Evolutionary conservation across 2,329 filamentous ascomycete species (phyloP).

Genomic region (Tolypocladium capitatum): DNA sequence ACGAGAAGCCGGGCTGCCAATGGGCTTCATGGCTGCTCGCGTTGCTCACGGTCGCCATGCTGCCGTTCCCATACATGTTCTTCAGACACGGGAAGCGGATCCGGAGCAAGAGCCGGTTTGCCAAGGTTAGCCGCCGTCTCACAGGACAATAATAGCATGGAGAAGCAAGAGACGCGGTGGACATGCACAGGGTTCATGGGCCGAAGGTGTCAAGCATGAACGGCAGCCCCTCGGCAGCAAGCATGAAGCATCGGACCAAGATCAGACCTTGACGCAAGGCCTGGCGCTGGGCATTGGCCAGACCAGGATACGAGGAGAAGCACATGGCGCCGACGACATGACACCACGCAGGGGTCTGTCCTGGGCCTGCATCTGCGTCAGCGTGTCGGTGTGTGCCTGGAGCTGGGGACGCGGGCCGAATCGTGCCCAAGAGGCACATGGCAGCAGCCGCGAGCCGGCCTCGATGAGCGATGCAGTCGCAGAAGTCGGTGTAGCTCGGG

Average conservation of each 20-base stretch:
- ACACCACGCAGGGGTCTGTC: constrained; percentile 1
- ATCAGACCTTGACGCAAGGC: not conserved
- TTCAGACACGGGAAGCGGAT: constrained; percentile 47
- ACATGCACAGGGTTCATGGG: not conserved
- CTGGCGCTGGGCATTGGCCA: not conserved
- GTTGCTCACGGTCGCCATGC: constrained; percentile 47
- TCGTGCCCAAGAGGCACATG: not conserved
- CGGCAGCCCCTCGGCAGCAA: not conserved
- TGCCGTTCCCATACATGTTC: constrained; percentile 52
- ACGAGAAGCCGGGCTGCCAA: constrained; percentile 51
- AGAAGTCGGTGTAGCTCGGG: constrained; percentile 2
- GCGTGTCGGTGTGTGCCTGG: not conserved
- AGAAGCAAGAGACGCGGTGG: not conserved
- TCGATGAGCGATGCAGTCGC: not conserved
- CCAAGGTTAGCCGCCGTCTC: constrained; percentile 15
- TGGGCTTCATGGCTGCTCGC: constrained; percentile 54
- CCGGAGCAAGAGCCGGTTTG: constrained; percentile 40
- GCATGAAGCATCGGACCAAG: not conserved
- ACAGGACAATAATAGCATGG: not conserved
- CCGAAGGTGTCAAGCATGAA: not conserved
- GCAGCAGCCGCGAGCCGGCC: not conserved
- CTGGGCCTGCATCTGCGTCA: not conserved
- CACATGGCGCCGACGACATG: not conserved
- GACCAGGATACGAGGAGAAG: not conserved
- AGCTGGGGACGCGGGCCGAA: not conserved